A percentile compares a stretch with the other conserved stretches of the same genome.
phyloP scores from a whole-genome alignment of 345 rosid species.

The Nephelium lappaceum region DNA sequence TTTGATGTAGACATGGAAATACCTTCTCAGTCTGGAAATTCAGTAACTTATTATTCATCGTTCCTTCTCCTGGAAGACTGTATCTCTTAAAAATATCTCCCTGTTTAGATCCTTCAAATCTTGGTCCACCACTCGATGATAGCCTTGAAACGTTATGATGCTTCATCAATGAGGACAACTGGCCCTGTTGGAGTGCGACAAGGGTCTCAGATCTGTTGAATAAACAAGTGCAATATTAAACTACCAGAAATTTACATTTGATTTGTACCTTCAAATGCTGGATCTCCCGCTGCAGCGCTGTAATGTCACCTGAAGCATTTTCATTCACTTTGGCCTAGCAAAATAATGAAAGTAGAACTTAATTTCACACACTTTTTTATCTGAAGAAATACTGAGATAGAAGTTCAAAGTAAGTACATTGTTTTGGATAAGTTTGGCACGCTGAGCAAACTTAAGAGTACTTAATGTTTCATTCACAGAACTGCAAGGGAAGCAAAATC shows the following conservation, averaged over 20 bases:
- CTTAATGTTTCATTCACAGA: slow-evolving; percentile 87
- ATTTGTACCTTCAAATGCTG: slow-evolving; percentile 67
- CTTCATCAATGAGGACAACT: slow-evolving; percentile 63
- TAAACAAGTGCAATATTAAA: slow-evolving; percentile 9
- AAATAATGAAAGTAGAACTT: slow-evolving; percentile 27
- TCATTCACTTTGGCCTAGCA: slow-evolving; percentile 89
- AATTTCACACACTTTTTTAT: slow-evolving; percentile 17
- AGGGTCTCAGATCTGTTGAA: slow-evolving; percentile 21
- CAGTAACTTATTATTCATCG: slow-evolving; percentile 28
- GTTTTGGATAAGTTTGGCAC: slow-evolving; percentile 95
- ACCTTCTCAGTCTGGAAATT: slow-evolving; percentile 49
- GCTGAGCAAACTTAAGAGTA: slow-evolving; percentile 95
- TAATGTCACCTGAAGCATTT: slow-evolving; percentile 91
- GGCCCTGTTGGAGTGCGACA: slow-evolving; percentile 54
- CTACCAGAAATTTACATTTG: not conserved
- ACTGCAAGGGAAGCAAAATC: slow-evolving; percentile 45
- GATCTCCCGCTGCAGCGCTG: slow-evolving; percentile 81
- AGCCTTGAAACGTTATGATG: slow-evolving; percentile 48
- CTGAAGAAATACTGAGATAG: slow-evolving; percentile 17
- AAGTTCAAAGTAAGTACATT: slow-evolving; percentile 49
- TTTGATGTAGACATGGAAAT: slow-evolving; percentile 20
- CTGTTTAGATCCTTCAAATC: slow-evolving; percentile 42
- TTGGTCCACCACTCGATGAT: slow-evolving; percentile 32
- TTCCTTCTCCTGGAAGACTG: slow-evolving; percentile 37
- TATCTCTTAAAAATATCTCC: slow-evolving; percentile 27